A percentile compares a stretch with the other conserved stretches of the same genome.
These are phyloP conservation scores for Lasiodiplodia theobromae DNA, from an alignment of 2,329 filamentous ascomycete species.

Conservation along the genomic window DNA sequence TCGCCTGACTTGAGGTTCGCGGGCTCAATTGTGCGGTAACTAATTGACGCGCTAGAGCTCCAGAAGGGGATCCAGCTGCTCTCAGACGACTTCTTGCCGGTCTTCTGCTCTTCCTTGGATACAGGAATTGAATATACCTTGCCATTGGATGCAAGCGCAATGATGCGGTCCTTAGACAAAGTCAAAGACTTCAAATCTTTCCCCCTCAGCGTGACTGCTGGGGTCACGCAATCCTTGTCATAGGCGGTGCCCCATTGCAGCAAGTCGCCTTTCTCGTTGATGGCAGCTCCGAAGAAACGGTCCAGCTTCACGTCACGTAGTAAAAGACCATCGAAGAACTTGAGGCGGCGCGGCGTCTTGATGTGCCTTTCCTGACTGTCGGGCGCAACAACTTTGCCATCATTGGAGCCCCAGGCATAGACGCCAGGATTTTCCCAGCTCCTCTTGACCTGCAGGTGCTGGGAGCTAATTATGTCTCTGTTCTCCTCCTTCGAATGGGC, in stretches of 20 bases:
- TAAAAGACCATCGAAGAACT: constrained; percentile 83
- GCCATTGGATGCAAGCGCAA: constrained; percentile 78
- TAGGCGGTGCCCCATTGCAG: constrained; percentile 90
- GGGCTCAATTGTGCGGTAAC: constrained; percentile 77
- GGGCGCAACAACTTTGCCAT: constrained; percentile 83
- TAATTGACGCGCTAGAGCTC: constrained; percentile 64
- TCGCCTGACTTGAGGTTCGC: constrained; percentile 71
- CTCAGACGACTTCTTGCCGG: constrained; percentile 69
- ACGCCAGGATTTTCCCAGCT: constrained; percentile 85
- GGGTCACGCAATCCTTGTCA: constrained; percentile 67
- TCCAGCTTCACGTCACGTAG: constrained; percentile 89
- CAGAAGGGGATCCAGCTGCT: constrained; percentile 78
- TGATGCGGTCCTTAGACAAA: constrained; percentile 81
- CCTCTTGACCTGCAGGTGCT: constrained; percentile 85
- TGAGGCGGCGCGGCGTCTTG: constrained; percentile 79
- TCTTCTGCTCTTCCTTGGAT: constrained; percentile 72
- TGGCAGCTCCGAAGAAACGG: constrained; percentile 80
- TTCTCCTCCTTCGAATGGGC: constrained; percentile 71
- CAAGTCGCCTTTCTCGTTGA: constrained; percentile 86
- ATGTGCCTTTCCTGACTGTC: constrained; percentile 78
- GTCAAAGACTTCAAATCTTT: constrained; percentile 80
- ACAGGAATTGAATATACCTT: constrained; percentile 85
- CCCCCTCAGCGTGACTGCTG: constrained; percentile 76
- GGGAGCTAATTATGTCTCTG: constrained; percentile 78
- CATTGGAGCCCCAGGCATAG: constrained; percentile 92